phyloP scores from a whole-genome alignment of 2,329 filamentous ascomycete species.

The Colletotrichum ledebouriae region DNA sequence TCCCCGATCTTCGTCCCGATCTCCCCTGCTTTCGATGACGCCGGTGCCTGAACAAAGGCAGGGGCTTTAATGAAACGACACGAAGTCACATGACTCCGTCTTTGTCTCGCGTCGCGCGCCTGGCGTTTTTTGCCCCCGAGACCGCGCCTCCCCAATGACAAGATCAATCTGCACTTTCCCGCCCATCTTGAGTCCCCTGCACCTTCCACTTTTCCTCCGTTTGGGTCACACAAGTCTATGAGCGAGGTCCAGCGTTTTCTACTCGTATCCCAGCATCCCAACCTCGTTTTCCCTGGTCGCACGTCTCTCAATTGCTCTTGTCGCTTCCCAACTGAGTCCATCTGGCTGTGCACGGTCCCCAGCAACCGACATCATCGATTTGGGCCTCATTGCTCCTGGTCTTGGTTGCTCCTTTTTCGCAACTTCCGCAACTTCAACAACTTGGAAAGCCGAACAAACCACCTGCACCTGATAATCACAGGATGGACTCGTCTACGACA shows the following conservation, averaged over 20 bases:
- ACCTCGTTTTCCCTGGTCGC: not conserved
- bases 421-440: not conserved
- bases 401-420: not conserved
- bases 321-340: too few relatives aligned
- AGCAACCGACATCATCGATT: slow-evolving; percentile 37
- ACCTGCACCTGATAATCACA: not conserved
- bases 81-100: slow-evolving; percentile 52
- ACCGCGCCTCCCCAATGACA: slow-evolving; percentile 24
- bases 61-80: slow-evolving; percentile 32
- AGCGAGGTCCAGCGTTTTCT: not conserved
- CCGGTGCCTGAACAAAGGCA: slow-evolving; percentile 18
- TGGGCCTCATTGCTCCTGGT: not conserved
- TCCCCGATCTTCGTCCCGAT: slow-evolving; percentile 5
- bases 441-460: too few relatives aligned
- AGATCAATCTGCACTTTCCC: not conserved
- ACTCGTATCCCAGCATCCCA: not conserved
- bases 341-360: slow-evolving; percentile 11
- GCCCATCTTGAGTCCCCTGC: not conserved
- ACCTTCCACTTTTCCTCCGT: not conserved
- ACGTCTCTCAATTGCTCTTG: too few relatives aligned
- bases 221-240: not conserved
- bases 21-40: slow-evolving; percentile 25
- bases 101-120: slow-evolving; percentile 51
- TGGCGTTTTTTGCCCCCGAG: slow-evolving; percentile 4
- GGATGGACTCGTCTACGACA: slow-evolving; percentile 49